Evolutionary conservation across 2,329 filamentous ascomycete species (phyloP).

Genomic region (Pseudogymnoascus sp.): DNA sequence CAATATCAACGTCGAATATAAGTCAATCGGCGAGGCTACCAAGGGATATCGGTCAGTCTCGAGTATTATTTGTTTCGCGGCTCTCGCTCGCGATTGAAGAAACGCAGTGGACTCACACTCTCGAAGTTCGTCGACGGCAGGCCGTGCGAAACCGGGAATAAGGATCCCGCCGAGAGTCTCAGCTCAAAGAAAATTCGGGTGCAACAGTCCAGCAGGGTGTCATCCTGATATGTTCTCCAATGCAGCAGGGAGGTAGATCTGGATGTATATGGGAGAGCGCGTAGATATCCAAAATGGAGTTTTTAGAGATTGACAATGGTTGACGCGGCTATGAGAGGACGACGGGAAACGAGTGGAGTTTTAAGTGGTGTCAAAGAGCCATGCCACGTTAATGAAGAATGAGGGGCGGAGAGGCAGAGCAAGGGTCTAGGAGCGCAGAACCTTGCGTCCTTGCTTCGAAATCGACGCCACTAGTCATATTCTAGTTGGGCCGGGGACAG

Average conservation of each 20-base stretch:
- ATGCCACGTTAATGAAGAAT: constrained; percentile 6
- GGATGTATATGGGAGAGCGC: neutral
- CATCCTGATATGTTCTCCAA: neutral
- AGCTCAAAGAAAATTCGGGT: neutral
- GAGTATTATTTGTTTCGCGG: neutral
- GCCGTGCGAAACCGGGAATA: neutral
- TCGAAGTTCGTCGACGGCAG: neutral
- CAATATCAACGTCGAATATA: neutral
- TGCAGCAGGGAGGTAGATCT: neutral
- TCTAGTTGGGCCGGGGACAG: neutral
- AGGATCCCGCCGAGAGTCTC: neutral
- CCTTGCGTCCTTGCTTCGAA: neutral
- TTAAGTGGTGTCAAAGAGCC: constrained; percentile 3
- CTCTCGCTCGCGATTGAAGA: neutral
- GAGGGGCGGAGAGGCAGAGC: neutral
- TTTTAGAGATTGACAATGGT: neutral
- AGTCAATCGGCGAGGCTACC: neutral
- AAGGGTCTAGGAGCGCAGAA: neutral
- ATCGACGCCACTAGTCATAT: neutral
- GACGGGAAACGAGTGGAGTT: neutral
- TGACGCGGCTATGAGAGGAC: neutral
- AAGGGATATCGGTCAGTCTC: neutral
- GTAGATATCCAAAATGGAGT: neutral
- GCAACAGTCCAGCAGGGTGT: neutral
- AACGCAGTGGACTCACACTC: neutral